A percentile compares a stretch with the other conserved stretches of the same genome.
Evolutionary conservation across 441 rosid species (phyloP).

Genomic region (Croton setiger): DNA sequence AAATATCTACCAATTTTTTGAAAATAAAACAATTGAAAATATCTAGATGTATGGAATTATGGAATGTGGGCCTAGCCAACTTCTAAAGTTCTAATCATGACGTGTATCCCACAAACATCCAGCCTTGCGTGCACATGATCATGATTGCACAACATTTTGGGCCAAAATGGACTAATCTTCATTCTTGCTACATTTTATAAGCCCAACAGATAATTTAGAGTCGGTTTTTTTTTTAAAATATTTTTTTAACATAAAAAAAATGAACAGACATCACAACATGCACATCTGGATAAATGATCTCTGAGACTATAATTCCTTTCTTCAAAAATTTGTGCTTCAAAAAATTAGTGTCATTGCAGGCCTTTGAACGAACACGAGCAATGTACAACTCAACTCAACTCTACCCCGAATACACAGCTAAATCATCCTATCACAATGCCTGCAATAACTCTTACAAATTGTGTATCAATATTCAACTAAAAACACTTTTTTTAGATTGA

Average conservation of each 20-base stretch:
- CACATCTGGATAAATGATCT: neutral
- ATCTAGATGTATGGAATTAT: too few relatives aligned
- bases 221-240: too few relatives aligned
- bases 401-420: slow-evolving; percentile 17
- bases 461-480: neutral
- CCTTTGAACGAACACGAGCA: slow-evolving; percentile 17
- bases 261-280: too few relatives aligned
- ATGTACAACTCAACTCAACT: slow-evolving; percentile 12
- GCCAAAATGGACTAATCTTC: too few relatives aligned
- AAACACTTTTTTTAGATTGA: neutral
- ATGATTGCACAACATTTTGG: too few relatives aligned
- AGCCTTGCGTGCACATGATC: neutral
- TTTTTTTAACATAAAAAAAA: too few relatives aligned
- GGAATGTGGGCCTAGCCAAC: slow-evolving; percentile 8
- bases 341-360: slow-evolving; percentile 29
- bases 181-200: too few relatives aligned
- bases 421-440: slow-evolving; percentile 20
- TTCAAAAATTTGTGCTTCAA: neutral
- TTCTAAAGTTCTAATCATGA: neutral
- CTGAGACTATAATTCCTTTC: neutral
- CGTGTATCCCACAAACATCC: neutral
- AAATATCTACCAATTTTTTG: too few relatives aligned
- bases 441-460: slow-evolving; percentile 19
- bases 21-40: too few relatives aligned
- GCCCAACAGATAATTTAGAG: too few relatives aligned